These are phyloP conservation scores for Rhynchospora breviuscula DNA, from an alignment of 176 grass and related monocot genomes.

Conservation along the genomic window DNA sequence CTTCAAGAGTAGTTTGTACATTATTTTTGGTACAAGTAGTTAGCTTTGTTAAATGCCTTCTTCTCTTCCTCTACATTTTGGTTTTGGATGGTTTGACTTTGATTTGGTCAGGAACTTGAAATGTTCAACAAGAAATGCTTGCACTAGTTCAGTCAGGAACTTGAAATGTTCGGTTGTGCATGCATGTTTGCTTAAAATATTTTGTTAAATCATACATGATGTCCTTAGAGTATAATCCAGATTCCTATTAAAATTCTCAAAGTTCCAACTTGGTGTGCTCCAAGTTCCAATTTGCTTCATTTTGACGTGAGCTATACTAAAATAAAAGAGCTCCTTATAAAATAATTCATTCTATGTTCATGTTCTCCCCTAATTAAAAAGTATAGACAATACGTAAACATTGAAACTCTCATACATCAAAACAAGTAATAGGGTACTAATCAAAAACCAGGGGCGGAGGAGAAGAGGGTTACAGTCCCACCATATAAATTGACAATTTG, in stretches of 20 bases:
- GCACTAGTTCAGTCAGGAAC: background rate
- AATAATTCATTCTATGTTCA: background rate
- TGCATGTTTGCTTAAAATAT: background rate
- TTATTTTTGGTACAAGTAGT: background rate
- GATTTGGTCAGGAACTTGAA: background rate
- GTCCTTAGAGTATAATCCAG: background rate
- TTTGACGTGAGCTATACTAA: background rate
- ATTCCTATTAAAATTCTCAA: background rate
- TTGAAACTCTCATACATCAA: no score
- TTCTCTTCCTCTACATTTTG: background rate
- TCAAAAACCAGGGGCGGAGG: no score
- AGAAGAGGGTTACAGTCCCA: no score
- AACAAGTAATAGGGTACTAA: no score
- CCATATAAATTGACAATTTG: no score
- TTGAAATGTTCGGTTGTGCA: background rate
- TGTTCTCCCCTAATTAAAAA: background rate
- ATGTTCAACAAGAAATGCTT: background rate
- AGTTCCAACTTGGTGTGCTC: background rate
- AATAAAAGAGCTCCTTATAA: background rate
- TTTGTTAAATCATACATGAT: background rate
- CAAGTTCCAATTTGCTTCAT: background rate
- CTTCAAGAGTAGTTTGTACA: conserved; percentile 7
- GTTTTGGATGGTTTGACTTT: background rate
- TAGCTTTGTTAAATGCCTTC: background rate
- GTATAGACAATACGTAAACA: background rate